phyloP scores from a whole-genome alignment of 1,284 basidiomycete species.

The Athelia psychrophila region DNA sequence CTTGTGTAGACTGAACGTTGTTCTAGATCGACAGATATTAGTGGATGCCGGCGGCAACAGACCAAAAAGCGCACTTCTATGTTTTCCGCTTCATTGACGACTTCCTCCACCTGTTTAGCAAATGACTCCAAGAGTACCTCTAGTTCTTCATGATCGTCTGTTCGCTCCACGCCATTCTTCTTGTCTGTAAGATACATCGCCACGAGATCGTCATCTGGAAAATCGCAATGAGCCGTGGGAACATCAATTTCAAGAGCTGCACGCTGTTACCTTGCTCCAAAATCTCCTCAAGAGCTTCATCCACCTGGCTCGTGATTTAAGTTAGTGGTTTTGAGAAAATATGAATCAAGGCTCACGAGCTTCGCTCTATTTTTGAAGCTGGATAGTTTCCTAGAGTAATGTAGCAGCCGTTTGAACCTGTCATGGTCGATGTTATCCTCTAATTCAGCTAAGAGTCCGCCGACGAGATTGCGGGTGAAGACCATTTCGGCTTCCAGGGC shows the following conservation, averaged over 20 bases:
- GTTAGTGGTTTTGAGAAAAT: slow-evolving; percentile 2
- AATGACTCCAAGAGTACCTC: slow-evolving; percentile 94
- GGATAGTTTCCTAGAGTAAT: slow-evolving; percentile 84
- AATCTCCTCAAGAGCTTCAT: slow-evolving; percentile 87
- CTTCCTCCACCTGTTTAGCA: slow-evolving; percentile 94
- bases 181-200: slow-evolving; percentile 92
- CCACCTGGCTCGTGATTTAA: slow-evolving; percentile 52
- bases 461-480: slow-evolving; percentile 84
- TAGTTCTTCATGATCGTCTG: slow-evolving; percentile 88
- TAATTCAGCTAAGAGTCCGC: slow-evolving; percentile 84
- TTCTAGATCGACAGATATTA: slow-evolving; percentile 41
- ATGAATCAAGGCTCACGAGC: slow-evolving; percentile 42
- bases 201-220: slow-evolving; percentile 84
- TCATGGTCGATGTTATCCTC: slow-evolving; percentile 94
- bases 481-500: slow-evolving; percentile 93
- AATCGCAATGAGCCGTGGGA: neutral
- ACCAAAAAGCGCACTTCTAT: slow-evolving; percentile 56
- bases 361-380: slow-evolving; percentile 89
- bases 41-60: neutral
- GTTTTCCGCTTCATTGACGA: slow-evolving; percentile 89
- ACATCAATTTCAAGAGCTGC: neutral
- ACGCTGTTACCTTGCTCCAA: slow-evolving; percentile 74
- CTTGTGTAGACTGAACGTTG: slow-evolving; percentile 95
- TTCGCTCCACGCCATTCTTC: slow-evolving; percentile 53
- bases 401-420: slow-evolving; percentile 85